Base-by-base conservation (phyloP, 305 asterid species). In the Stenogyne calaminthoides region DNA sequence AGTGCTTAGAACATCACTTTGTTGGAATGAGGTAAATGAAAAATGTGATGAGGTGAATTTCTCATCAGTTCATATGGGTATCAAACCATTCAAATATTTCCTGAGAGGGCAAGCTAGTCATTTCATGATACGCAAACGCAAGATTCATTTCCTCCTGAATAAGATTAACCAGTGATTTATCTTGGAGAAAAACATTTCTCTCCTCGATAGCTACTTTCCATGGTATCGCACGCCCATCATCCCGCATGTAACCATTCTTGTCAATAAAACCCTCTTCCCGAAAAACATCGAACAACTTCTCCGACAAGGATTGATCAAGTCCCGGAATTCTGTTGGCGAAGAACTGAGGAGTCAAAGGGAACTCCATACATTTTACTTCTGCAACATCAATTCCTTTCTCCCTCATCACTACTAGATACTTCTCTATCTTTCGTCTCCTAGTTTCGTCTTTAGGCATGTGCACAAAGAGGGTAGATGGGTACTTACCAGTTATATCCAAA, bases 101-200 rank as follows among this genome's bases (percentile, higher is more conserved):
- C 54, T 78, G 86, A 22, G 95, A 88, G 69, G 79, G 93, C 85
- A 94, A 86, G 81, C 99, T 94, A 51, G 96, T 94, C 99, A 94
- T 94, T 81, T 91, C 99, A 85, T 94, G 97, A 85, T 87, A 90
- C 1, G 95, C 96, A 86, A 71, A 94, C 0, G 99, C 99, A 76
- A 91, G 96, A 84, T 94, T 94, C 97, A 94, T 88, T 84, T 94
- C 97, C 84, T 94, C 99, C 67, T 90, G 97, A 80, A 94, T 88
- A 80, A 85, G 95, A 72, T 88, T 84, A 46, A 77, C 82, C 80
- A 94, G 44, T 56, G 89, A 82, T 66, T 83, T 80, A 67, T 86
- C 82, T 2, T 88, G 93, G 67, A 94, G 82, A 73, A 59, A 69
- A 77, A 90, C 77, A 46, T 52, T 80, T 47, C 82, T 82, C 84